Evolutionary conservation across 768 basidiomycete genomes (phyloP), one percentile per base, ranked within the genome.

Genomic region (Suillus paluster): DNA sequence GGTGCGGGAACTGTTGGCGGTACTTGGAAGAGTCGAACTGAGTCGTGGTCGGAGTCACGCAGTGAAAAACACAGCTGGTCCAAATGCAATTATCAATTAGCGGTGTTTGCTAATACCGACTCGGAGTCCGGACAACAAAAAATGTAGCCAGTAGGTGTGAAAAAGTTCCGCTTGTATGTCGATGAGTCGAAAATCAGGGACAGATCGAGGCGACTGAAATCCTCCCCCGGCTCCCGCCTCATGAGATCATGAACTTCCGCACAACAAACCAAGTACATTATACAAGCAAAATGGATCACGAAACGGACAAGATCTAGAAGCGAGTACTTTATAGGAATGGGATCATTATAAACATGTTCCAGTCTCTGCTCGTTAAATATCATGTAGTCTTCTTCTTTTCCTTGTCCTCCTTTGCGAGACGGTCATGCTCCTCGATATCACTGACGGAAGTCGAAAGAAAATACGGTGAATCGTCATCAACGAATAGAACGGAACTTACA

Each of bases 401-500:
- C 62, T 75, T 80, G 66, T 86, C 83, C 53, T 73, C 62, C 6
- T 76, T 75, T 17, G 89, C 89, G 21, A 86, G 80, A 30, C 80
- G 79, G 71, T 93, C 89, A 68, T 93, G 91, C 65, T 86, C 87
- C 62, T 90, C 90, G 66, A 93, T 92, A 67, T 91, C 82, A 61
- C 91, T 92, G 70, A 7, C 1, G 49, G 52, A 58, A 34, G 60
- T 23, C 15, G 25, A 48, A 48, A 45, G 0, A 36, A 57, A 39
- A 60, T 53, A 17, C 2, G 41, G 6, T 8, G 7, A 25, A 44
- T 67, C 44, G 61, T 41, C 21, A 34, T 33, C 34, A 34, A 62
- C 48, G n/a, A 58, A 42, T 48, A 17, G 38, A 33, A 41, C 36
- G 14, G 25, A 21, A 73, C 90, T 77, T 69, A 90, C 91, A 72